Evolutionary conservation across 345 rosid species (phyloP).

Genomic region (Zanthoxylum bungeanum): DNA sequence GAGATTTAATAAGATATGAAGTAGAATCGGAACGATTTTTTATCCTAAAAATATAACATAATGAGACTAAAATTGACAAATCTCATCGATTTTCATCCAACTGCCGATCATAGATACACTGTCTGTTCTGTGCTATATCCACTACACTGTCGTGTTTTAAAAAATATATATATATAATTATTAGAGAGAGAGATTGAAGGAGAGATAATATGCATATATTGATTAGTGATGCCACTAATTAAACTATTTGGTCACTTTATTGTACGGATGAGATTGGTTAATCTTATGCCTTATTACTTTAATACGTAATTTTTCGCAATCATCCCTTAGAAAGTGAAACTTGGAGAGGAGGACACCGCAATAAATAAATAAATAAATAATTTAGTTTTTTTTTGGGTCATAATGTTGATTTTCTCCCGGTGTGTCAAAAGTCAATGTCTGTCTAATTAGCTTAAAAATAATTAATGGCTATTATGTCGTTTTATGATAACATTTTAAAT

Average conservation of each 20-base stretch:
- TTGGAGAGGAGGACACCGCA: conserved; percentile 16
- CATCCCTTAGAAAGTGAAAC: conserved; percentile 33
- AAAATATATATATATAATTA: too few relatives aligned
- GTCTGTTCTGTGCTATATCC: background rate
- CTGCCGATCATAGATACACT: background rate
- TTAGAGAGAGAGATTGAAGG: too few relatives aligned
- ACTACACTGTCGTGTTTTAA: background rate
- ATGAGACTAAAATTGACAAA: too few relatives aligned
- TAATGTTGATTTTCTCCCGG: background rate
- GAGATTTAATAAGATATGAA: too few relatives aligned
- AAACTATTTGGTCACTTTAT: background rate
- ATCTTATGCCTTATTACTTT: conserved; percentile 15
- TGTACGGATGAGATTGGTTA: conserved; percentile 18
- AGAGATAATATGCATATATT: background rate
- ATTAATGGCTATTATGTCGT: background rate
- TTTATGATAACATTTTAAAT: too few relatives aligned
- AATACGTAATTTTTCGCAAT: conserved; percentile 31
- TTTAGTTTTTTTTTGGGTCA: too few relatives aligned
- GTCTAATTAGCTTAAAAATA: background rate
- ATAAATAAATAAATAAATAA: too few relatives aligned
- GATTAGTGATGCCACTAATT: conserved; percentile 1
- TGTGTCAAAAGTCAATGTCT: background rate
- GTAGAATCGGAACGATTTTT: too few relatives aligned
- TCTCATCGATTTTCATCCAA: too few relatives aligned
- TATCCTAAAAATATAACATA: too few relatives aligned